These are phyloP conservation scores for Meripilus lineatus DNA, from an alignment of 1,284 basidiomycete genomes.

Conservation along the genomic window DNA sequence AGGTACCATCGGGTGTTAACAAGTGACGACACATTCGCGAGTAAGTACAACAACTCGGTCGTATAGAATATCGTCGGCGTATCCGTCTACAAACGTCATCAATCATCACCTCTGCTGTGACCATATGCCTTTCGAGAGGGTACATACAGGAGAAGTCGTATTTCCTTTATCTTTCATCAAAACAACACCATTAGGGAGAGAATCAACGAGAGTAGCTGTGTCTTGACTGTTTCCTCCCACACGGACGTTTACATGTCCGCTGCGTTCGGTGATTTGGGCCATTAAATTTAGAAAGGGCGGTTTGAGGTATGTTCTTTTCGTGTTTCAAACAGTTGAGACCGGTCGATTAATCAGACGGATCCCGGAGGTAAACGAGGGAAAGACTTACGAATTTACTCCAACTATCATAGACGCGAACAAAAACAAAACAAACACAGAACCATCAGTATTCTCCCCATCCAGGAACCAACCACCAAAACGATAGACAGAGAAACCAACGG, in stretches of 20 bases:
- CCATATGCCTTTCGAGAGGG: constrained; percentile 10
- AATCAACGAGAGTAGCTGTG: constrained; percentile 33
- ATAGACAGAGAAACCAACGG: constrained; percentile 4
- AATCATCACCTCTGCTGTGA: constrained; percentile 13
- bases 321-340: constrained; percentile 2
- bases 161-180: constrained; percentile 15
- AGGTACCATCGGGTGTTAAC: constrained; percentile 59
- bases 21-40: constrained; percentile 51
- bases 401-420: too few relatives aligned
- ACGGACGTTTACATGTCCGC: constrained; percentile 55
- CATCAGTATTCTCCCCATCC: too few relatives aligned
- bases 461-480: too few relatives aligned
- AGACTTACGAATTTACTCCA: constrained; percentile 3
- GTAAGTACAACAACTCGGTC: constrained; percentile 50
- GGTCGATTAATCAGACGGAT: not conserved
- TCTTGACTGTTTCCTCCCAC: constrained; percentile 80
- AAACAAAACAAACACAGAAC: too few relatives aligned
- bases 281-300: constrained; percentile 75
- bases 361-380: too few relatives aligned
- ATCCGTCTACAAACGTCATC: constrained; percentile 29
- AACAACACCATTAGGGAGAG: constrained; percentile 17
- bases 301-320: constrained; percentile 42
- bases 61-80: constrained; percentile 59
- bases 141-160: constrained; percentile 15
- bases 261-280: constrained; percentile 56